Evolutionary conservation across 2,329 filamentous ascomycete genomes (phyloP), one percentile per base, ranked within the genome.

Genomic region (Fusarium illudens): DNA sequence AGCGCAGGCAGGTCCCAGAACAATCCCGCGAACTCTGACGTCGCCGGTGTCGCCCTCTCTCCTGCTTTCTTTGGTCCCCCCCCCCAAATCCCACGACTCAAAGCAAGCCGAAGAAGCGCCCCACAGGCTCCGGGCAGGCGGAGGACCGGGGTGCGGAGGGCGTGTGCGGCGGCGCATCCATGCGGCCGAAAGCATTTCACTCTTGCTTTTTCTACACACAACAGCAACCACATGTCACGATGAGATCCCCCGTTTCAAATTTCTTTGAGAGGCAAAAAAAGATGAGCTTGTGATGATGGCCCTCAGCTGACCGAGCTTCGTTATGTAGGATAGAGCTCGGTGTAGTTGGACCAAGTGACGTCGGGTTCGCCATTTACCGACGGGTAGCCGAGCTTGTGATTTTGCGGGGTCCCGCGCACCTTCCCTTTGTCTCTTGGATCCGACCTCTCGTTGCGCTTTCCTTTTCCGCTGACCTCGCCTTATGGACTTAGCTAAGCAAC

Each of bases 311-410:
- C 46, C 46, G 46, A 32, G 13, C 19, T 20, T 32, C 4, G 46
- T 32, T 19, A 30, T 56, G 4, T 4, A 19, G 7, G 8, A 6
- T 19, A 52, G 8, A 55, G 64, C 60, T 62, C 62, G 65, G 61
- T 66, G 58, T 51, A 51, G 32, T 39, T 49, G 4, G n/a, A 9
- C 9, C 8, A 52, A 65, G 73, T 75, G 71, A 75, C 73, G 71
- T 76, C 68, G 65, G 56, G 27, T 7, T 27, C 22, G 22, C 52
- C 58, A 55, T 77, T 83, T 83, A 77, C 83, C 83, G 84, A 85
- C 77, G 64, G 75, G 71, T 75, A 82, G 80, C 83, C 83, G 83
- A 86, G 84, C 84, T 86, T 86, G 84, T 86, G 84, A 86, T 83
- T 81, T 82, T 84, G 83, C 83, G 83, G 83, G 83, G 83, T 73